These are phyloP conservation scores for Polychaeton citri DNA, from an alignment of 2,329 filamentous ascomycete species.

Conservation along the genomic window DNA sequence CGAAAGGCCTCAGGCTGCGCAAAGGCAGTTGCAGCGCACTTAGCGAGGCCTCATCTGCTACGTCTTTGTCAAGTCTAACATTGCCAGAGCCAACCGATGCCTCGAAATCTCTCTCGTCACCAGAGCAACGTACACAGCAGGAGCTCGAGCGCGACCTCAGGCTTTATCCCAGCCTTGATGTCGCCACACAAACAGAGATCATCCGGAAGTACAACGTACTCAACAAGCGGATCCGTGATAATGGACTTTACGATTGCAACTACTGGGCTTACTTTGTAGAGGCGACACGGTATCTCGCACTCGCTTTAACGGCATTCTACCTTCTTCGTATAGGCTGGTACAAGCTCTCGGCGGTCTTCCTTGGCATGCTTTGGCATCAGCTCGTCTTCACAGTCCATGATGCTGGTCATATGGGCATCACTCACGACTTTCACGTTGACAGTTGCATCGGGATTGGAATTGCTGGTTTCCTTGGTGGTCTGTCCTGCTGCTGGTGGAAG, in stretches of 20 bases:
- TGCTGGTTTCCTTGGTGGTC: slow-evolving; percentile 75
- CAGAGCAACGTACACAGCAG: slow-evolving; percentile 1
- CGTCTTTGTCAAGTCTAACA: slow-evolving; percentile 44
- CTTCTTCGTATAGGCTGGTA: slow-evolving; percentile 31
- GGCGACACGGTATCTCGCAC: slow-evolving; percentile 52
- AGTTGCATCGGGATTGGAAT: slow-evolving; percentile 79
- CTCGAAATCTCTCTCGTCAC: slow-evolving; percentile 36
- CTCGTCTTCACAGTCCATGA: slow-evolving; percentile 90
- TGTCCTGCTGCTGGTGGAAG: slow-evolving; percentile 76
- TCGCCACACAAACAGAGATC: slow-evolving; percentile 59
- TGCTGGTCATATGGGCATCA: slow-evolving; percentile 94
- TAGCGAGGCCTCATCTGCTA: slow-evolving; percentile 38
- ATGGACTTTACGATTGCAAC: slow-evolving; percentile 72
- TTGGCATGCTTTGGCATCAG: slow-evolving; percentile 88
- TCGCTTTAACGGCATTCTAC: slow-evolving; percentile 49
- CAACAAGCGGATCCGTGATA: slow-evolving; percentile 55
- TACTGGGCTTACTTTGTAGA: slow-evolving; percentile 72
- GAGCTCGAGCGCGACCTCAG: slow-evolving; percentile 57
- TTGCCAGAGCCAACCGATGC: slow-evolving; percentile 23
- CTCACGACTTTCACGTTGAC: slow-evolving; percentile 74
- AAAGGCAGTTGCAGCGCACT: slow-evolving; percentile 19
- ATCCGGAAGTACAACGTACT: slow-evolving; percentile 70
- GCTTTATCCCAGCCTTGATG: slow-evolving; percentile 69
- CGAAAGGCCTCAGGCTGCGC: slow-evolving; percentile 21
- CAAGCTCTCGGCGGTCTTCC: slow-evolving; percentile 53